A percentile compares a stretch with the other conserved stretches of the same genome.
Conservation (phyloP, 2,329 filamentous ascomycete species). For the Metarhizium robertsii region DNA sequence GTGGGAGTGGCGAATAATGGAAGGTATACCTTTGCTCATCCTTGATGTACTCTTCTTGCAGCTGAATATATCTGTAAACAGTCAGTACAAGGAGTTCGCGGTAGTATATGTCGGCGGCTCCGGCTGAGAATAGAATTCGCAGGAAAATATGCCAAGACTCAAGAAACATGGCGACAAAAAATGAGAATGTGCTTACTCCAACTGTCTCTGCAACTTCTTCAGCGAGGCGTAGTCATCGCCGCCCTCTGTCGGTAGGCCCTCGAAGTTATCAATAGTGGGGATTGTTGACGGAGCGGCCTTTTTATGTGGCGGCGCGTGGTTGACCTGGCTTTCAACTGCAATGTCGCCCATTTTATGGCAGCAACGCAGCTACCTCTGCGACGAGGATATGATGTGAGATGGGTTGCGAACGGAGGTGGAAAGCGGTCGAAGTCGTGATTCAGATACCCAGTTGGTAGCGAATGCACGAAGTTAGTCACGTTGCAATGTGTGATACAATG, state of each 20-base stretch:
- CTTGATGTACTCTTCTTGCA: constrained; percentile 99
- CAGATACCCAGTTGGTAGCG: background rate
- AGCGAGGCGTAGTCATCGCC: constrained; percentile 90
- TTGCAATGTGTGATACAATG: background rate
- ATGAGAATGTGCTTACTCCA: constrained; percentile 58
- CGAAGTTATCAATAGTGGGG: constrained; percentile 82
- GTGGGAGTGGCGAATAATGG: background rate
- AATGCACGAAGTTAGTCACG: background rate
- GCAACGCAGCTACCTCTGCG: constrained; percentile 3
- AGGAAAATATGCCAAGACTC: background rate
- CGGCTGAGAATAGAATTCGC: background rate
- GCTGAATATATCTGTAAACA: constrained; percentile 67
- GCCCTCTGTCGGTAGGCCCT: constrained; percentile 70
- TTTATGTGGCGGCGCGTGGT: constrained; percentile 67
- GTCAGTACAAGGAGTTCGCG: constrained; percentile 11
- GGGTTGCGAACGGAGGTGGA: background rate
- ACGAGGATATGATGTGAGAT: background rate
- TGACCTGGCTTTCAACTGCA: constrained; percentile 71
- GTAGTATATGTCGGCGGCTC: background rate
- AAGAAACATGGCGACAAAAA: background rate
- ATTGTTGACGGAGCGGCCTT: constrained; percentile 73
- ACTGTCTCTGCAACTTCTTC: constrained; percentile 92
- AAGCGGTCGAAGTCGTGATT: background rate
- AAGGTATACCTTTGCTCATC: constrained; percentile 78
- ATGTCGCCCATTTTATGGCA: constrained; percentile 70